A percentile compares a stretch with the other conserved stretches of the same genome.
phyloP scores from a whole-genome alignment of 2,329 filamentous ascomycete genomes.

The Fusarium devonianum region DNA sequence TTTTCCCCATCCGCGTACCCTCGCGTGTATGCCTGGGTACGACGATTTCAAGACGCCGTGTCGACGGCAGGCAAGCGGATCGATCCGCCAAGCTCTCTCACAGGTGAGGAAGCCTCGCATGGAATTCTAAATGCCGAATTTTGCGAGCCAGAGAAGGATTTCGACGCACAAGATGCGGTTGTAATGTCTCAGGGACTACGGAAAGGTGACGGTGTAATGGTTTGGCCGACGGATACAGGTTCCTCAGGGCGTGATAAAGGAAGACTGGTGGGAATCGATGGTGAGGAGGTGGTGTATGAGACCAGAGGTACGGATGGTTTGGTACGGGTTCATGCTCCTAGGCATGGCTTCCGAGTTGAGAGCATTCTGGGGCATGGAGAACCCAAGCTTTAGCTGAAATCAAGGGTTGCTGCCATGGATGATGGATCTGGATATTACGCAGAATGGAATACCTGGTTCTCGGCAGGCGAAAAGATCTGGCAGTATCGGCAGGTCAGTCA shows the following conservation, averaged over 20 bases:
- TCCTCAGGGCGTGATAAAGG: conserved; percentile 65
- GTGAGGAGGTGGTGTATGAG: conserved; percentile 66
- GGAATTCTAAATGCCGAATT: conserved; percentile 55
- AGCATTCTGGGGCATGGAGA: conserved; percentile 47
- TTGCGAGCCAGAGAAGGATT: conserved; percentile 51
- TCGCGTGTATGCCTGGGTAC: conserved; percentile 68
- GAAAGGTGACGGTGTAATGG: conserved; percentile 61
- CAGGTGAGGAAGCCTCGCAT: conserved; percentile 61
- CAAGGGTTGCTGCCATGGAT: no score
- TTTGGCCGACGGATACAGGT: conserved; percentile 71
- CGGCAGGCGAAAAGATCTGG: no score
- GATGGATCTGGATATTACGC: no score
- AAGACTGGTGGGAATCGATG: conserved; percentile 58
- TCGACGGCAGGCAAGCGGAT: conserved; percentile 49
- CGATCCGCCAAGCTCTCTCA: conserved; percentile 51
- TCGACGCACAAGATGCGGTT: conserved; percentile 59
- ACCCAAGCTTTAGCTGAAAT: no score
- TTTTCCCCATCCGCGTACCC: conserved; percentile 64
- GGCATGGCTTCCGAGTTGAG: conserved; percentile 63
- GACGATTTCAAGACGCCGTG: conserved; percentile 63
- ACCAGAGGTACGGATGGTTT: conserved; percentile 51
- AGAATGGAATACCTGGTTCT: no score
- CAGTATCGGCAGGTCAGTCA: no score
- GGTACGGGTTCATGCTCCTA: conserved; percentile 67
- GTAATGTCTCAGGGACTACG: conserved; percentile 55